These are phyloP conservation scores for Metarhizium guizhouense DNA, from an alignment of 2,329 filamentous ascomycete species.

Conservation along the genomic window DNA sequence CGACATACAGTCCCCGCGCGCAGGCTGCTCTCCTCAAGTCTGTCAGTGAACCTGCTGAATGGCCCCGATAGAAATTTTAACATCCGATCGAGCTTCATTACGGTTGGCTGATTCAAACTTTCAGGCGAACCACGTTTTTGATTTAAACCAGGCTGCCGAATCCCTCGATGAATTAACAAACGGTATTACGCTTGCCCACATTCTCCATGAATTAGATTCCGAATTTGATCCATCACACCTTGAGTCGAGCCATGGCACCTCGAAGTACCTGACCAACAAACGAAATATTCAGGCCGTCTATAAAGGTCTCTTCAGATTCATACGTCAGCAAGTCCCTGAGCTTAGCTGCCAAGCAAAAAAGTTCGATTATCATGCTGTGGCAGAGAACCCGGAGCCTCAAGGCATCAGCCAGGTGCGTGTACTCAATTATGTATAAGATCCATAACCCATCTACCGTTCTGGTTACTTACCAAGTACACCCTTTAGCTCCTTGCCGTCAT, in stretches of 20 bases:
- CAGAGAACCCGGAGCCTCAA: constrained; percentile 45
- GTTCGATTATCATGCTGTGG: constrained; percentile 48
- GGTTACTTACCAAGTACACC: constrained; percentile 10
- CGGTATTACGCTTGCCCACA: constrained; percentile 43
- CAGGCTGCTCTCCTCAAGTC: constrained; percentile 49
- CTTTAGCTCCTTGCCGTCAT: constrained; percentile 52
- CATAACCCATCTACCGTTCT: constrained; percentile 13
- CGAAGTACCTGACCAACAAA: constrained; percentile 38
- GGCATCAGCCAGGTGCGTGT: constrained; percentile 41
- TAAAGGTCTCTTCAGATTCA: constrained; percentile 45
- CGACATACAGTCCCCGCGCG: constrained; percentile 30
- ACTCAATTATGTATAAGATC: background rate
- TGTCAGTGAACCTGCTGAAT: constrained; percentile 25
- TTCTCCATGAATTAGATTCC: constrained; percentile 49
- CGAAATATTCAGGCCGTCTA: constrained; percentile 45
- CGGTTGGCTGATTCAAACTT: constrained; percentile 2
- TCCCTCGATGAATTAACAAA: constrained; percentile 44
- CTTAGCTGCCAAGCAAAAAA: constrained; percentile 43
- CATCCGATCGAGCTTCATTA: constrained; percentile 4
- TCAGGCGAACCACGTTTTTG: constrained; percentile 31
- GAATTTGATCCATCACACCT: constrained; percentile 47
- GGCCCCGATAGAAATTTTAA: background rate
- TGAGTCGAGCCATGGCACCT: constrained; percentile 33
- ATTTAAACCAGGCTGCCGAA: constrained; percentile 35
- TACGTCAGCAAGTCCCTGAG: constrained; percentile 41